Percentiles rank a stretch among this genome's conserved stretches.
phyloP scores from a whole-genome alignment of 371 early-diverging fungal species.

The Circinella umbellata region DNA sequence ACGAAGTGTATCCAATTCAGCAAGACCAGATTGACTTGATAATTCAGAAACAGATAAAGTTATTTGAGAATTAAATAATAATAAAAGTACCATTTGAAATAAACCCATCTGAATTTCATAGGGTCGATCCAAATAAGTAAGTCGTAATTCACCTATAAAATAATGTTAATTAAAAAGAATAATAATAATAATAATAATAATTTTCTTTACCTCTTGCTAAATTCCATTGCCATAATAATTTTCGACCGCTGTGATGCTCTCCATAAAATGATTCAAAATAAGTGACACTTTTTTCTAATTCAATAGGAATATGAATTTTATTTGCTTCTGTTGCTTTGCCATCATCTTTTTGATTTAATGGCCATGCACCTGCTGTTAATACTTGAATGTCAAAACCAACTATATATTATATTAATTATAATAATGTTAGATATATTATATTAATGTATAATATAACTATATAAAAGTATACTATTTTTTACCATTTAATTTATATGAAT shows the following conservation, averaged over 20 bases:
- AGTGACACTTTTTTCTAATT: slow-evolving; percentile 71
- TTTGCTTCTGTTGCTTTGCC: slow-evolving; percentile 46
- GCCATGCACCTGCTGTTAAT: slow-evolving; percentile 92
- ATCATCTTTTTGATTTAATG: slow-evolving; percentile 66
- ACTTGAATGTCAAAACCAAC: slow-evolving; percentile 81
- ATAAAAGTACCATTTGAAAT: slow-evolving; percentile 76
- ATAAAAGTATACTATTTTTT: slow-evolving; percentile 12
- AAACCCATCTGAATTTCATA: slow-evolving; percentile 86
- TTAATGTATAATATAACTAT: no score
- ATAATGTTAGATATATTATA: no score
- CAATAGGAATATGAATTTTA: slow-evolving; percentile 67
- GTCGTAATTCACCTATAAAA: slow-evolving; percentile 69
- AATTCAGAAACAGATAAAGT: slow-evolving; percentile 58
- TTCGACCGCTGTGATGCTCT: slow-evolving; percentile 79
- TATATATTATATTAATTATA: slow-evolving; percentile 29
- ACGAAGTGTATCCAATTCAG: slow-evolving; percentile 55
- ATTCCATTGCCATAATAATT: slow-evolving; percentile 88
- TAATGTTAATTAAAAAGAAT: neutral
- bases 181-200: no score
- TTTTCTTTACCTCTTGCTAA: slow-evolving; percentile 68
- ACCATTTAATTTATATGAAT: slow-evolving; percentile 47
- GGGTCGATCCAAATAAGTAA: slow-evolving; percentile 70
- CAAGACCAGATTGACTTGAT: slow-evolving; percentile 52
- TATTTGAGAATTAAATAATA: slow-evolving; percentile 69
- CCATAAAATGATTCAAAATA: slow-evolving; percentile 81